Conservation (phyloP, 139 green algal genomes). For the Yamagishiella unicocca region DNA sequence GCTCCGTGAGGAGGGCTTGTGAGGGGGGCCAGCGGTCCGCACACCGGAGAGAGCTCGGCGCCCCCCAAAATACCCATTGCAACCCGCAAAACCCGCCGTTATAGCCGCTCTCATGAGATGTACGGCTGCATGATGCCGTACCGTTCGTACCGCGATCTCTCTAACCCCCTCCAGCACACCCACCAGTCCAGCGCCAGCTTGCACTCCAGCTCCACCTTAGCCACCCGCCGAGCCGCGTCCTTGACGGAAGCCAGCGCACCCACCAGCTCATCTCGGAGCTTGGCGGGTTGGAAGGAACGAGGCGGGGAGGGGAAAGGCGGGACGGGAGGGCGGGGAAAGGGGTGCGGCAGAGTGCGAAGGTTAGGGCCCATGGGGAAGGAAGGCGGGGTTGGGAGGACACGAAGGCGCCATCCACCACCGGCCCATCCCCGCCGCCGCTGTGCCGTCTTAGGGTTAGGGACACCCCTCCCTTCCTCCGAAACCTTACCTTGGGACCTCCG, state of each 20-base stretch:
- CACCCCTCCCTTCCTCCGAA: background rate
- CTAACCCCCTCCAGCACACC: background rate
- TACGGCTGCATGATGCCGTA: no score
- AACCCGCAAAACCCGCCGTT: no score
- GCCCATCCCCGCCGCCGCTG: background rate
- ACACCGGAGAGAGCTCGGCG: no score
- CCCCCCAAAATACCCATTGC: no score
- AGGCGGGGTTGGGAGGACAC: background rate
- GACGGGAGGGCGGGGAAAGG: background rate
- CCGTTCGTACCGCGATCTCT: no score
- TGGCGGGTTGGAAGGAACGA: background rate
- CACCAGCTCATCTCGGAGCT: constrained; percentile 75
- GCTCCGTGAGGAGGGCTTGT: background rate
- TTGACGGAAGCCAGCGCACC: constrained; percentile 57
- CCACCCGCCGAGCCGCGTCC: constrained; percentile 73
- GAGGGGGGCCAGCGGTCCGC: no score
- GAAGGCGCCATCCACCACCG: background rate
- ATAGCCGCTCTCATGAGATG: no score
- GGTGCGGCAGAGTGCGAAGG: background rate
- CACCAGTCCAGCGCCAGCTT: constrained; percentile 60
- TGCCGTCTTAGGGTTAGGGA: background rate
- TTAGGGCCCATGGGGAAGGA: background rate
- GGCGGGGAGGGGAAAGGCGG: no score
- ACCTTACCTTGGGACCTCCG: constrained; percentile 50
- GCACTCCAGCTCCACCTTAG: constrained; percentile 65